These are phyloP conservation scores for Coniella vitis DNA, from an alignment of 2,329 filamentous ascomycete genomes.

Conservation along the genomic window DNA sequence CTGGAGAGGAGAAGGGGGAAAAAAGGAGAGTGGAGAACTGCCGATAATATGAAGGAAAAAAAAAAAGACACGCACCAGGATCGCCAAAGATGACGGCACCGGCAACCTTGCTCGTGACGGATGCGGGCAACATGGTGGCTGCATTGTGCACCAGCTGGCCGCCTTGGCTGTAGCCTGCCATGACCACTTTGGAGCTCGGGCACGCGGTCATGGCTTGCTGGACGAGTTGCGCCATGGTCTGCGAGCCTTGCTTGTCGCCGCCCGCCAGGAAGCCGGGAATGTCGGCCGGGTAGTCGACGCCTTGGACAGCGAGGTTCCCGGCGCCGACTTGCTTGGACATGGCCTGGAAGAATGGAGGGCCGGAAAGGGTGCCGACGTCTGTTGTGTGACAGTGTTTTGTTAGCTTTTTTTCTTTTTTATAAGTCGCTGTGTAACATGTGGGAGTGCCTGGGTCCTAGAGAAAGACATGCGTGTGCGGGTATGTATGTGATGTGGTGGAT, in stretches of 20 bases:
- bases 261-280: slow-evolving; percentile 20
- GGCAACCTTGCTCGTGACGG: not conserved
- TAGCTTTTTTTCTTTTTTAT: not conserved
- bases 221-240: slow-evolving; percentile 7
- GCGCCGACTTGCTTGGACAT: slow-evolving; percentile 14
- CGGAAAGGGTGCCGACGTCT: slow-evolving; percentile 21
- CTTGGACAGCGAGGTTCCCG: slow-evolving; percentile 20
- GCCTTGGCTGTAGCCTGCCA: slow-evolving; percentile 28
- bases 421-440: too few species aligned
- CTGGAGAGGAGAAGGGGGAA: too few species aligned
- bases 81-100: slow-evolving; percentile 11
- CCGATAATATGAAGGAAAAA: too few species aligned
- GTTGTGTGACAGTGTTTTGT: not conserved
- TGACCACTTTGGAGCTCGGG: slow-evolving; percentile 30
- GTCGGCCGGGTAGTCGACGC: slow-evolving; percentile 22
- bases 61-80: slow-evolving; percentile 6
- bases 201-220: slow-evolving; percentile 1
- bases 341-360: slow-evolving; percentile 21
- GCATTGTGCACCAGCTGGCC: slow-evolving; percentile 21
- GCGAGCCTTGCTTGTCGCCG: slow-evolving; percentile 18
- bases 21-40: too few species aligned
- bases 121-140: not conserved
- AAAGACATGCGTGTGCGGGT: too few species aligned
- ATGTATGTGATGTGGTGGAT: too few species aligned
- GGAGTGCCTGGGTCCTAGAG: too few species aligned